Evolutionary conservation across 768 basidiomycete genomes (phyloP).

Genomic region (Scleroderma bovista): DNA sequence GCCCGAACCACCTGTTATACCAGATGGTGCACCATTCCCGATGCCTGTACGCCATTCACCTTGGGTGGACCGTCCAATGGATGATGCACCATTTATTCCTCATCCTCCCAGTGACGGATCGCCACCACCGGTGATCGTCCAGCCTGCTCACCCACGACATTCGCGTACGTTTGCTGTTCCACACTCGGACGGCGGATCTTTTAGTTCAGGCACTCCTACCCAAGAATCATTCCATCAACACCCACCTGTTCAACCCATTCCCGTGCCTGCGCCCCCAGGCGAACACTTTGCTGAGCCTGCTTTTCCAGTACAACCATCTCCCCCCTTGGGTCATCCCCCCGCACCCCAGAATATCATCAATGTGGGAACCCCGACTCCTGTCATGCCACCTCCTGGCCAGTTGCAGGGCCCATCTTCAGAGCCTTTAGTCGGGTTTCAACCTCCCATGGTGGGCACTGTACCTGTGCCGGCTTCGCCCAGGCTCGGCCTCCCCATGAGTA

Average conservation of each 20-base stretch:
- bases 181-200: neutral
- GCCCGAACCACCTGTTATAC: constrained; percentile 35
- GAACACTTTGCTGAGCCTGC: constrained; percentile 8
- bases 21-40: constrained; percentile 23
- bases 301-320: constrained; percentile 9
- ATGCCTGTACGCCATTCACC: constrained; percentile 3
- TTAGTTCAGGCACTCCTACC: constrained; percentile 19
- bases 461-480: neutral
- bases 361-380: constrained; percentile 5
- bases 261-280: constrained; percentile 2
- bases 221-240: constrained; percentile 16
- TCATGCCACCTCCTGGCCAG: constrained; percentile 19
- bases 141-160: neutral
- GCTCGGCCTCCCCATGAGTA: neutral
- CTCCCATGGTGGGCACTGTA: neutral
- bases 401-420: neutral
- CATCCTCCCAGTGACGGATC: neutral
- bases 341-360: constrained; percentile 11
- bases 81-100: constrained; percentile 22
- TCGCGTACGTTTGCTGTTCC: neutral
- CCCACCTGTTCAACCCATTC: constrained; percentile 8
- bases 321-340: neutral
- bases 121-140: neutral
- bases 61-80: constrained; percentile 4
- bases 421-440: neutral